Evolutionary conservation across 2,329 filamentous ascomycete species (phyloP), one percentile per base, ranked within the genome.

Genomic region (Metarhizium brunneum): DNA sequence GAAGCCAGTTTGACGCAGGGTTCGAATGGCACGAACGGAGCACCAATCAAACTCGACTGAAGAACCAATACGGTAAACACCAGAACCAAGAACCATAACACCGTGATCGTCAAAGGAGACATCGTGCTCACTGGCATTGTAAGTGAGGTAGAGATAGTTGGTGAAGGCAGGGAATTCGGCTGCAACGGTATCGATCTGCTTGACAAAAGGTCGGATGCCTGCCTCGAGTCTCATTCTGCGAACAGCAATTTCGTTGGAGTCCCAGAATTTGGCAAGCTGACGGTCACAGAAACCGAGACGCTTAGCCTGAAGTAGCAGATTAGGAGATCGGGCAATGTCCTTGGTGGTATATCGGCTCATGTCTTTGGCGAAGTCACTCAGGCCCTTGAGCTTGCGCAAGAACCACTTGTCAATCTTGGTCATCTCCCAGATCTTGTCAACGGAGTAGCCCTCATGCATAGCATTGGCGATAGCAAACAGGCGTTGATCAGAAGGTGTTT

Each of bases 321-420:
- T 76, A 5, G 81, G 75, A 14, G 83, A 80, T 56, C 83, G 78
- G 50, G 79, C 83, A 56, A 87, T 82, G 48, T 91, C 86, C 61
- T 77, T 80, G 13, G 80, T 79, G 60, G 68, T 81, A 72, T 85
- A 89, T 50, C 76, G 78, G 57, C 80, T 78, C 84, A 96, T 89
- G 29, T 80, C 71, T 73, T 91, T 92, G 68, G 86, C 85, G 64
- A 97, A 96, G 74, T 96, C 83, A 72, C 86, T 95, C 10, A 99
- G 77, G 32, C 87, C 86, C 82, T 95, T 95, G 56, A 99, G 84
- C 71, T 90, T 92, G 73, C 83, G 85, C 62, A 99, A 76, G 79
- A 97, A 99, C 94, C 94, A 99, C 73, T 95, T 96, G 76, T 97
- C 94, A 65, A 99, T 99, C 76, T 92, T 91, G 66, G 94, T 99